These are phyloP conservation scores for Paramecium primaurelia DNA, from an alignment of 73 alveolate species.

Conservation along the genomic window DNA sequence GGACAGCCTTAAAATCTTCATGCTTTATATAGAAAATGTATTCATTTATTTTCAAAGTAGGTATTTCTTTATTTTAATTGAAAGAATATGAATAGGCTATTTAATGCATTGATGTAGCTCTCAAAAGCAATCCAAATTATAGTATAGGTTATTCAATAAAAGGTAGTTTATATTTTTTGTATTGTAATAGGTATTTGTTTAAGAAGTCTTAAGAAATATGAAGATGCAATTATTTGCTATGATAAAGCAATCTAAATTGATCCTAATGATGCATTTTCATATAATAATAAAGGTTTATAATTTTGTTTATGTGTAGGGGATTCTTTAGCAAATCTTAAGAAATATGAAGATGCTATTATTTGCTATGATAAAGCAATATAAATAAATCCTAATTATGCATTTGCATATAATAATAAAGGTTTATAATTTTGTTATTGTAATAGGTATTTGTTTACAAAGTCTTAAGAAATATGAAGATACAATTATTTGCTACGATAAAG, in stretches of 20 bases:
- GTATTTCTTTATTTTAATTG: neutral
- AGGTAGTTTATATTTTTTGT: neutral
- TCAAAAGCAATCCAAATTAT: neutral
- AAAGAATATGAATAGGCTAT: neutral
- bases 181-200: neutral
- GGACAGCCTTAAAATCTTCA: neutral
- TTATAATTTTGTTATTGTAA: neutral
- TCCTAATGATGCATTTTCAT: neutral
- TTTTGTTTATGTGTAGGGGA: neutral
- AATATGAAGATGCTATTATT: neutral
- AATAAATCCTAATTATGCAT: neutral
- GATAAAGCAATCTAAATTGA: neutral
- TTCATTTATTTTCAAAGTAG: neutral
- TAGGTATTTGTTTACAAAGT: neutral
- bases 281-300: neutral
- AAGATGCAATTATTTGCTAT: neutral
- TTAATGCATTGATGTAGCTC: neutral
- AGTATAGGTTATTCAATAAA: neutral
- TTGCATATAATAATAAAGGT: neutral
- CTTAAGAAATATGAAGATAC: neutral
- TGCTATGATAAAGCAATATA: neutral
- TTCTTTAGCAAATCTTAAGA: neutral
- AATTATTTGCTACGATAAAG: neutral
- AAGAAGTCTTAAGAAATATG: neutral
- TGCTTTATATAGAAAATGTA: neutral